Base-by-base conservation (phyloP, 2,329 filamentous ascomycete species). In the Orbilia blumenaviensis region DNA sequence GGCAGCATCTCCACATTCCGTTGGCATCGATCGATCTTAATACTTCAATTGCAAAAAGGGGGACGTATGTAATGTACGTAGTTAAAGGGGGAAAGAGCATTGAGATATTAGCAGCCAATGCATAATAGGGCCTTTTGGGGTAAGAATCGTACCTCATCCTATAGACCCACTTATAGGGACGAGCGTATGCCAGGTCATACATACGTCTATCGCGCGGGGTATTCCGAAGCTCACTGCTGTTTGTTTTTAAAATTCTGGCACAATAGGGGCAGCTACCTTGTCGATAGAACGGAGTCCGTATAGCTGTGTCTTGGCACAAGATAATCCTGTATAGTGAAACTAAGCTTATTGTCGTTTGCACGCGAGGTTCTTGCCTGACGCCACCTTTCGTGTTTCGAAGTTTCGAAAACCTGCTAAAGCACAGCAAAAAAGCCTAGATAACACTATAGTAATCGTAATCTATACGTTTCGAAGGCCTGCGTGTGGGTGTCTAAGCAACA, bases 241-340 rank as follows among this genome's bases (percentile, higher is more conserved):
- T 3, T 21, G n/a, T n/a, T n/a, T n/a, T n/a, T n/a, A n/a, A n/a
- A n/a, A 21, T 21, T 32, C n/a, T 54, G 7, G 48, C 52, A 56
- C 52, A 56, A 56, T 56, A 56, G 52, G 52, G 52, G 52, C 52
- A 56, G 52, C 52, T 56, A 36, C 52, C 52, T 56, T 14, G 52
- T 56, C 52, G 32, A 18, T 56, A 44, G 16, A 16, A 44, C 12
- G 41, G 16, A 21, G 41, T 44, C 18, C n/a, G n/a, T n/a, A n/a
- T n/a, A n/a, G n/a, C n/a, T n/a, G 18, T 38, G 52, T 36, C 52
- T 56, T 56, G 52, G 52, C 48, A 10, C 48, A 32, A 54, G 46
- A 38, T 36, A 56, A 56, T 56, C 29, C 52, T 38, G 52, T 56
- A 32, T n/a, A n/a, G n/a, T n/a, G n/a, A n/a, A n/a, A n/a, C n/a